Conservation (phyloP, 2,329 filamentous ascomycete genomes). For the Corniculantispora saksenae region DNA sequence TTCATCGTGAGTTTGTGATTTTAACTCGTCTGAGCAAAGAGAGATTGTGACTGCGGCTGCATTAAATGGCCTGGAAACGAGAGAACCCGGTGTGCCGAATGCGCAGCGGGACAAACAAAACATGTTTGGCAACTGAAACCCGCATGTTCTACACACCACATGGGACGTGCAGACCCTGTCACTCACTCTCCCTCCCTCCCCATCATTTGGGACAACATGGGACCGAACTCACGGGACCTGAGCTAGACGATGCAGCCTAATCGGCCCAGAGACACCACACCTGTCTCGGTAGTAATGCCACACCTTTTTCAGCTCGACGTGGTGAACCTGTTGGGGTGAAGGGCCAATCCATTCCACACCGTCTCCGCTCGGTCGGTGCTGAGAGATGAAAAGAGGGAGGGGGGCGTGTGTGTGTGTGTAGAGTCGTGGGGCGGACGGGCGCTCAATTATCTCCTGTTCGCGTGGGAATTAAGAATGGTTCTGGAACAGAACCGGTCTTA, state of each 20-base stretch:
- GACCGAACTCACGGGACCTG: background rate
- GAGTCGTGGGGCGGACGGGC: too few species aligned
- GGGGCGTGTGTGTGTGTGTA: too few species aligned
- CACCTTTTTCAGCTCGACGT: constrained; percentile 8
- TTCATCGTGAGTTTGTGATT: constrained; percentile 5
- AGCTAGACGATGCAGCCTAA: background rate
- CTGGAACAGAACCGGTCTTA: constrained; percentile 1
- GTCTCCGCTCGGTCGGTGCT: background rate
- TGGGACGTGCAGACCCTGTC: constrained; percentile 7
- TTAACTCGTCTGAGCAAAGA: too few species aligned
- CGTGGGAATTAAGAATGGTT: background rate
- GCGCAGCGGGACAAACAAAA: constrained; percentile 1
- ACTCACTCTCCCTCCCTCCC: background rate
- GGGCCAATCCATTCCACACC: constrained; percentile 10
- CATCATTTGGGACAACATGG: too few species aligned
- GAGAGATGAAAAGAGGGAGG: background rate
- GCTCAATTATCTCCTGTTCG: background rate
- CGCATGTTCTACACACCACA: constrained; percentile 4
- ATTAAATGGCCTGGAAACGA: background rate
- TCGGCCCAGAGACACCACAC: background rate
- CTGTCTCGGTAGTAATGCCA: constrained; percentile 8
- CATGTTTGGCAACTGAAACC: constrained; percentile 8
- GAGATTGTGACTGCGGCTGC: background rate
- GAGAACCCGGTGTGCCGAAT: background rate
- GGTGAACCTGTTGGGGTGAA: background rate